Conservation (phyloP, 164 flowering plant species). For the Annona cherimola region DNA sequence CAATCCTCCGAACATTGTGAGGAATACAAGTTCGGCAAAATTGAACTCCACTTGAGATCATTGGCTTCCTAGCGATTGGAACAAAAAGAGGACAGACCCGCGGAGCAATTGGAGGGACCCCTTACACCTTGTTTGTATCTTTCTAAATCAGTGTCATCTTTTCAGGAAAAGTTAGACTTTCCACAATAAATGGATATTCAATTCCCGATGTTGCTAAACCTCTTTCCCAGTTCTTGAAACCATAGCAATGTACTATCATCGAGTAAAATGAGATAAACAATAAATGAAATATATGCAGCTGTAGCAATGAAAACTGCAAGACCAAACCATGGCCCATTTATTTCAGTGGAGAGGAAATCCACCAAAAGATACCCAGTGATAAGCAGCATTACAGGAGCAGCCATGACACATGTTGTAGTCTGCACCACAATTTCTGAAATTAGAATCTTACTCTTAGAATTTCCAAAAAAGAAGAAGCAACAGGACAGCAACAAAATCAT, state of each 20-base stretch:
- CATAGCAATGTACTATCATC: conserved; percentile 26
- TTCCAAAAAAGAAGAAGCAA: neutral
- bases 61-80: no score
- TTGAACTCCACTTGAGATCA: no score
- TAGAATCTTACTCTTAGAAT: neutral
- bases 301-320: conserved; percentile 36
- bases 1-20: no score
- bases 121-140: no score
- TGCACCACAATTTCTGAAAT: conserved; percentile 21
- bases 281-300: conserved; percentile 54
- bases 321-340: conserved; percentile 54
- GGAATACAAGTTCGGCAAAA: no score
- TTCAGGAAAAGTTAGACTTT: neutral
- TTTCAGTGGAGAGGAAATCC: conserved; percentile 71
- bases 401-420: conserved; percentile 76
- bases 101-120: no score
- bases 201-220: conserved; percentile 14
- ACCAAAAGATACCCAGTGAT: conserved; percentile 82
- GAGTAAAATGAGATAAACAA: conserved; percentile 52
- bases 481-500: no score
- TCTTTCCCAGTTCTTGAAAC: conserved; percentile 28
- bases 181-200: conserved; percentile 8
- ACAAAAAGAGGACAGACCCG: no score
- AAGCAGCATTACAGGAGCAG: conserved; percentile 68
- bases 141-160: no score